Conservation (phyloP, 148 eudicot species). For the Diospyros kaki region DNA sequence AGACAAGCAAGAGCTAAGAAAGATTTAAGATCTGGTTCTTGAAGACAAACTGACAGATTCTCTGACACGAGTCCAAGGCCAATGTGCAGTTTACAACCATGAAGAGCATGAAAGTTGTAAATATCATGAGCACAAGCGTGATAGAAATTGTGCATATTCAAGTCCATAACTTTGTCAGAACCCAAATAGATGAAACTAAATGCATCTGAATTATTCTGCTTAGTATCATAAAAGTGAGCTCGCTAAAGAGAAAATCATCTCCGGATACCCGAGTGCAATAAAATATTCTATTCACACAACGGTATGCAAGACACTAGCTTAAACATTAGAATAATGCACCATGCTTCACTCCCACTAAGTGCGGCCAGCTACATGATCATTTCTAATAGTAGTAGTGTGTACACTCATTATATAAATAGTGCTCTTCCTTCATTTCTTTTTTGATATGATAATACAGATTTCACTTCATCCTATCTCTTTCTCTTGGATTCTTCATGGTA, state of each 20-base stretch:
- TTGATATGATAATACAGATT: no score
- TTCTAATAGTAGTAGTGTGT: no score
- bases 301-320: background rate
- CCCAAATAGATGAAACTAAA: background rate
- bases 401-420: no score
- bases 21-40: background rate
- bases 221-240: background rate
- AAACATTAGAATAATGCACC: background rate
- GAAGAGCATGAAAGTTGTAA: background rate
- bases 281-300: background rate
- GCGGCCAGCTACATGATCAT: no score
- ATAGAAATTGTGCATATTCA: background rate
- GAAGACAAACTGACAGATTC: background rate
- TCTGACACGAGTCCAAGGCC: background rate
- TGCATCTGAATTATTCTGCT: background rate
- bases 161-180: slow-evolving; percentile 8
- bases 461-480: no score
- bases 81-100: slow-evolving; percentile 3
- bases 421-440: no score
- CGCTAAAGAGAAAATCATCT: background rate
- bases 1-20: background rate
- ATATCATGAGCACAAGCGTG: background rate
- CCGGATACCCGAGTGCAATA: background rate
- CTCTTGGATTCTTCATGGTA: no score
- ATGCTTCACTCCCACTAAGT: no score